A percentile compares a stretch with the other conserved stretches of the same genome.
Conservation (phyloP, 2,329 filamentous ascomycete species). For the Lasiodiplodia hormozganensis region DNA sequence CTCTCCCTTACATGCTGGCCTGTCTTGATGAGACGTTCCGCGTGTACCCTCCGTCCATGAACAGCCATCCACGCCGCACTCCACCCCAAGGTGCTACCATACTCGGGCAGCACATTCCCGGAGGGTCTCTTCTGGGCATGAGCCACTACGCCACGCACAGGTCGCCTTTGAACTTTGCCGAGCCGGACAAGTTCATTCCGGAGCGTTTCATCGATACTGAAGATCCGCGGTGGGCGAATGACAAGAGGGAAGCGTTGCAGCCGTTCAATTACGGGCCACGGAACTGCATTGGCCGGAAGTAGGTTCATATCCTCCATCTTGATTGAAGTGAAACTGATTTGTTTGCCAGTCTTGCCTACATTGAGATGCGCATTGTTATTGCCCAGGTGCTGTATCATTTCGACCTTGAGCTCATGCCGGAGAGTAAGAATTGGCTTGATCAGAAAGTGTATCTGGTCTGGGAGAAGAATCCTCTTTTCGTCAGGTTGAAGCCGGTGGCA, state of each 20-base stretch:
- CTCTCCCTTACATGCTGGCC: background rate
- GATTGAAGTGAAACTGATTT: too few relatives aligned
- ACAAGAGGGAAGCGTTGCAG: conserved; percentile 46
- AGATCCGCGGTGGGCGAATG: conserved; percentile 34
- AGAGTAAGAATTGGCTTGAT: conserved; percentile 1
- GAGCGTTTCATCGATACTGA: conserved; percentile 47
- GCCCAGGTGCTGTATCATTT: background rate
- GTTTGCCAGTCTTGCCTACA: conserved; percentile 28
- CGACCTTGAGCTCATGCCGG: background rate
- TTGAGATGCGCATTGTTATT: background rate
- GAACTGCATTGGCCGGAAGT: conserved; percentile 43
- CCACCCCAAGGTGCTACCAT: conserved; percentile 47
- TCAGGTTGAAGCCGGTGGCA: too few relatives aligned
- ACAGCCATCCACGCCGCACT: conserved; percentile 41
- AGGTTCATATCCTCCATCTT: too few relatives aligned
- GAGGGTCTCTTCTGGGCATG: conserved; percentile 36
- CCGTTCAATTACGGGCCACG: conserved; percentile 54
- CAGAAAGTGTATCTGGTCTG: background rate
- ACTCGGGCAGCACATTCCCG: conserved; percentile 46
- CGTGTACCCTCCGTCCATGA: conserved; percentile 50
- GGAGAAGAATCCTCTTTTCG: background rate
- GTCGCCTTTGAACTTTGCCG: conserved; percentile 36
- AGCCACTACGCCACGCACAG: conserved; percentile 37
- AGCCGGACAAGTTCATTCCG: conserved; percentile 45
- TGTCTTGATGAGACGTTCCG: conserved; percentile 51